phyloP scores from a whole-genome alignment of 208 protist genomes.

The Endotrypanum monterogeii region DNA sequence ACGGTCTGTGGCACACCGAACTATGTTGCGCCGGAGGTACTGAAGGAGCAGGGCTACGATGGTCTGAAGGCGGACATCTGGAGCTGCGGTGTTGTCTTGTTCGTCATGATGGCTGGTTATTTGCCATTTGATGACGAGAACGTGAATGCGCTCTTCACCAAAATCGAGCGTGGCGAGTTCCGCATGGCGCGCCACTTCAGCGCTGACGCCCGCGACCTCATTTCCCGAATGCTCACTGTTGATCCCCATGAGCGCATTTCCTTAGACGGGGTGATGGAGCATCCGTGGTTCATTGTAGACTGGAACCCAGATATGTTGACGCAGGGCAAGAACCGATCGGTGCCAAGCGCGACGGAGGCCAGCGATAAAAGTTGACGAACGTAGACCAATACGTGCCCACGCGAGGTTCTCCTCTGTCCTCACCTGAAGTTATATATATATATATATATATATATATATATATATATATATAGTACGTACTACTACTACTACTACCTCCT shows the following conservation, averaged over 20 bases:
- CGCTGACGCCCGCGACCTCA: constrained; percentile 61
- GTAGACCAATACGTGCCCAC: constrained; percentile 23
- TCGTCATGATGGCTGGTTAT: constrained; percentile 93
- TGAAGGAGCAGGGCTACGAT: constrained; percentile 90
- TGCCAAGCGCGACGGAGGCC: constrained; percentile 30
- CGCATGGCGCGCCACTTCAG: constrained; percentile 79
- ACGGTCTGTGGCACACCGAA: constrained; percentile 92
- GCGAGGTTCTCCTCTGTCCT: background rate
- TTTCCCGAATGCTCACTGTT: constrained; percentile 77
- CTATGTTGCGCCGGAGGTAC: constrained; percentile 93
- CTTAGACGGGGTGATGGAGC: constrained; percentile 81
- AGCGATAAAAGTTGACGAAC: constrained; percentile 40
- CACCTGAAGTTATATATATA: too few relatives aligned
- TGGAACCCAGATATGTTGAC: constrained; percentile 58
- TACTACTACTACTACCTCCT: background rate
- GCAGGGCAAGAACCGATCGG: constrained; percentile 11
- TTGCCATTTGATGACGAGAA: constrained; percentile 93
- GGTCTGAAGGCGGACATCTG: constrained; percentile 95
- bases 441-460: too few relatives aligned
- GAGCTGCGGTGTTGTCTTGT: constrained; percentile 94
- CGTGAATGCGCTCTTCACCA: constrained; percentile 90
- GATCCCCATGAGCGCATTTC: constrained; percentile 84
- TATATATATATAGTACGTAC: too few relatives aligned
- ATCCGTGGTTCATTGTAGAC: constrained; percentile 87
- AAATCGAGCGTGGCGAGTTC: constrained; percentile 91